A percentile compares a stretch with the other conserved stretches of the same genome.
phyloP scores from a whole-genome alignment of 192 early-diverging fungal genomes.

The Coemansia sp. region DNA sequence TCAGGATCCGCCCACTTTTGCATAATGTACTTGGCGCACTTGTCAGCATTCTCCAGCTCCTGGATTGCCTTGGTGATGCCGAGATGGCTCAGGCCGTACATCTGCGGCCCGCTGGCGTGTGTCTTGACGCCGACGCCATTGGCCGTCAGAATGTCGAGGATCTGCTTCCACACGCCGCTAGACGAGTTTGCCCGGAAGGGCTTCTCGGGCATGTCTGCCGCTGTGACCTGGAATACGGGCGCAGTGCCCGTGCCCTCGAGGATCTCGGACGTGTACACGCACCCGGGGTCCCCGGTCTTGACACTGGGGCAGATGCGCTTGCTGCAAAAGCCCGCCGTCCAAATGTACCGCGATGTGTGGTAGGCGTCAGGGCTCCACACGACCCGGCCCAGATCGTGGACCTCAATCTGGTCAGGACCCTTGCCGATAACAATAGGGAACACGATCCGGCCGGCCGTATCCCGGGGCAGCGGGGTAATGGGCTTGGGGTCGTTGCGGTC shows the following conservation, averaged over 20 bases:
- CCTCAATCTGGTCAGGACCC: conserved; percentile 56
- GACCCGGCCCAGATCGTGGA: conserved; percentile 55
- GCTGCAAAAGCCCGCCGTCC: conserved; percentile 62
- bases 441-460: conserved; percentile 47
- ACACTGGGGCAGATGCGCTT: conserved; percentile 57
- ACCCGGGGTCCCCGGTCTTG: conserved; percentile 46
- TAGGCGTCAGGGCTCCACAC: conserved; percentile 57
- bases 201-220: conserved; percentile 57
- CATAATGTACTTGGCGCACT: conserved; percentile 37
- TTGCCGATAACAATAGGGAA: conserved; percentile 57
- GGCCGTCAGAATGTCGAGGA: conserved; percentile 54
- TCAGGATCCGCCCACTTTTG: conserved; percentile 35
- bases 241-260: conserved; percentile 55
- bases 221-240: conserved; percentile 62
- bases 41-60: conserved; percentile 45
- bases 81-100: conserved; percentile 62
- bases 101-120: conserved; percentile 64
- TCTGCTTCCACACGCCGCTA: conserved; percentile 66
- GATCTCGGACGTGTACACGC: conserved; percentile 61
- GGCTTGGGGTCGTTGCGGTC: conserved; percentile 55
- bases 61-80: conserved; percentile 69
- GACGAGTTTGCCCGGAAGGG: conserved; percentile 58
- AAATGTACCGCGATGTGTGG: conserved; percentile 66
- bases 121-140: conserved; percentile 63
- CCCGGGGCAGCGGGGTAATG: conserved; percentile 51